Percentiles rank a stretch among this genome's conserved stretches.
These are phyloP conservation scores for Dentipellis fragilis DNA, from an alignment of 768 basidiomycete genomes.

Conservation along the genomic window DNA sequence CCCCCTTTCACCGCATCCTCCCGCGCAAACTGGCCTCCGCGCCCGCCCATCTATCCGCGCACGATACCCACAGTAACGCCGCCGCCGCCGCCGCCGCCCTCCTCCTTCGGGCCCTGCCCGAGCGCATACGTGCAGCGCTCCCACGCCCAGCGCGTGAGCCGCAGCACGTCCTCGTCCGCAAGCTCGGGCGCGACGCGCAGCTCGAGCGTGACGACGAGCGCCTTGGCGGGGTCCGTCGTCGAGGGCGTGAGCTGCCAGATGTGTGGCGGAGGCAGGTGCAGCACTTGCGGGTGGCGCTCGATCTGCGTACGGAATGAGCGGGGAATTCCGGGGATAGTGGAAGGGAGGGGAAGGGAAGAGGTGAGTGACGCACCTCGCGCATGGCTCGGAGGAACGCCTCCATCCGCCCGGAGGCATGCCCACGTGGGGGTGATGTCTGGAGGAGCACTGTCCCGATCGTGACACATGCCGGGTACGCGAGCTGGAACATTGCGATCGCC, in stretches of 20 bases:
- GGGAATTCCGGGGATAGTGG: not conserved
- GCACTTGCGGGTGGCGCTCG: conserved; percentile 74
- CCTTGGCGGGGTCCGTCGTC: conserved; percentile 19
- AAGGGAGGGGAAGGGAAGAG: conserved; percentile 6
- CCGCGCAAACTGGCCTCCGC: too few species aligned
- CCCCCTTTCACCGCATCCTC: too few species aligned
- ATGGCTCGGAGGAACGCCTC: conserved; percentile 72
- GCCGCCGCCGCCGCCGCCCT: conserved; percentile 32
- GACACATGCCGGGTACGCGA: conserved; percentile 78
- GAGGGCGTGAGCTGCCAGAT: conserved; percentile 70
- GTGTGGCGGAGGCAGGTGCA: conserved; percentile 77
- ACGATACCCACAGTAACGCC: conserved; percentile 73
- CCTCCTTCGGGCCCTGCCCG: conserved; percentile 15
- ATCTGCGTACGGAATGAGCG: conserved; percentile 33
- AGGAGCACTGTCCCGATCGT: conserved; percentile 80
- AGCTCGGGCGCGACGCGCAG: conserved; percentile 62
- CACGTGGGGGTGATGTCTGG: conserved; percentile 78
- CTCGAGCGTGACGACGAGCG: conserved; percentile 72
- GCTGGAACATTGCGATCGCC: conserved; percentile 66
- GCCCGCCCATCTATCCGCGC: conserved; percentile 28
- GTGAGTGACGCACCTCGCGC: conserved; percentile 72
- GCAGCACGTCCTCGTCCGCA: conserved; percentile 60
- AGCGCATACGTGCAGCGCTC: conserved; percentile 52
- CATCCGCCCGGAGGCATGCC: conserved; percentile 56
- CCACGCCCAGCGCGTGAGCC: conserved; percentile 69